Evolutionary conservation across 176 grass and related monocot species (phyloP), one percentile per base, ranked within the genome.

Genomic region (Oryza rufipogon): DNA sequence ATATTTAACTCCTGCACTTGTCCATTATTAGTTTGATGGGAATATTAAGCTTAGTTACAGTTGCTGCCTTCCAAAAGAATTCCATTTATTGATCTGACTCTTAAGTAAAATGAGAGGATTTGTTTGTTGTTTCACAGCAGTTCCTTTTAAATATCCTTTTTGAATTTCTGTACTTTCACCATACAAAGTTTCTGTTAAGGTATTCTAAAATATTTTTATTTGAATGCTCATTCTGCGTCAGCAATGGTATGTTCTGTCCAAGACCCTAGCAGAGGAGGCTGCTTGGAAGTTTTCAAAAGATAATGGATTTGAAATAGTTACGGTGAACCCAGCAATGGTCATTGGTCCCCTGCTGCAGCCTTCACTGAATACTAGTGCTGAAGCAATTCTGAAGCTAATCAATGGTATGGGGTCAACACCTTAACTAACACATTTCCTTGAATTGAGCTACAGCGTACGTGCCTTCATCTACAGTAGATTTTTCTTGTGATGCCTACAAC

Each of bases 261-360:
- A 94, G 86, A 91, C 92, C 3, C 84, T 91, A 75, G 86, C 89
- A 20, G 92, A 94, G 68, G 66, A 91, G 34, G 83, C 92, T 89
- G 89, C 86, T 71, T 94, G 88, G 88, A 86, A 89, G 75, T 88
- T 91, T 66, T 74, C 92, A 47, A 88, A 80, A 81, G 92, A 94
- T 13, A 91, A 84, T 86, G 88, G 70, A 33, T 32, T 89, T 6
- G 80, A 91, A 46, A 81, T 94, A 26, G 22, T 91, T 64, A 91
- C 80, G 15, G 91, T 94, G 72, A 94, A 94, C 41, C 92, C 92
- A 70, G 23, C 79, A 81, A 91, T 94, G 89, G 89, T 94, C 74
- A 86, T 86, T 0, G 89, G 92, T 70, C 86, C 92, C 74, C 77
- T 94, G 63, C 69, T 94, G 65, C 92, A 94, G 83, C 89, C 89